Evolutionary conservation across 106 monocot genomes (phyloP), one percentile per base, ranked within the genome.

Genomic region (Dendrobium huoshanense): DNA sequence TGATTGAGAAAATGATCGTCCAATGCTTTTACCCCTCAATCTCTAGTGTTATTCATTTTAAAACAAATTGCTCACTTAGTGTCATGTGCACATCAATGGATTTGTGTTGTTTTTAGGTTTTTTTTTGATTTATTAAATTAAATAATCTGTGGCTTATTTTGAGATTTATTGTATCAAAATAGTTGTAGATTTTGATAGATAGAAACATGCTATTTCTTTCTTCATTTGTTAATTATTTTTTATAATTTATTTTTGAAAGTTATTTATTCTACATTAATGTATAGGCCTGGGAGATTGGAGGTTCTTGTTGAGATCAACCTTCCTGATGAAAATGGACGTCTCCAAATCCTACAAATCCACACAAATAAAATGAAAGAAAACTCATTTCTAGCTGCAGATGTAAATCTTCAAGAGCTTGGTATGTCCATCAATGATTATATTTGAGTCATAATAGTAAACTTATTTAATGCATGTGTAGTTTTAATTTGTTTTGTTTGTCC

Each of bases 261-360:
- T n/a, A 20, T 74, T 74, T 74, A 43, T 20, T 20, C 20, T 15
- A 74, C 7, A 16, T 83, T 29, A n/a, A 42, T 43, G 19, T 88
- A 51, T 77, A 99, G 98, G 83, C 98, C 98, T 84, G 95, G 98
- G 85, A 90, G 98, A 18, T 84, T 99, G 89, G 98, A 99, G 81
- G 98, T 99, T 84, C 98, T 93, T 85, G 90, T 99, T 77, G 98
- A 99, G 81, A 99, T 95, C 64, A 99, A 91, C 83, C 92, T 99
- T 19, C 98, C 98, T 72, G 95, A 99, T 91, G 98, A 99, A 91
- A 91, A 95, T 90, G 98, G 98, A 61, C 95, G 98, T 61, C 80
- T 99, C 49, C 94, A 99, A 82, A 99, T 99, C 79, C 91, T 99
- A 78, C 92, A 92, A 78, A 99, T 99, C 72, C 98, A 99, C 75